Conservation (phyloP, 768 basidiomycete genomes). For the Pulveroboletus sp. region DNA sequence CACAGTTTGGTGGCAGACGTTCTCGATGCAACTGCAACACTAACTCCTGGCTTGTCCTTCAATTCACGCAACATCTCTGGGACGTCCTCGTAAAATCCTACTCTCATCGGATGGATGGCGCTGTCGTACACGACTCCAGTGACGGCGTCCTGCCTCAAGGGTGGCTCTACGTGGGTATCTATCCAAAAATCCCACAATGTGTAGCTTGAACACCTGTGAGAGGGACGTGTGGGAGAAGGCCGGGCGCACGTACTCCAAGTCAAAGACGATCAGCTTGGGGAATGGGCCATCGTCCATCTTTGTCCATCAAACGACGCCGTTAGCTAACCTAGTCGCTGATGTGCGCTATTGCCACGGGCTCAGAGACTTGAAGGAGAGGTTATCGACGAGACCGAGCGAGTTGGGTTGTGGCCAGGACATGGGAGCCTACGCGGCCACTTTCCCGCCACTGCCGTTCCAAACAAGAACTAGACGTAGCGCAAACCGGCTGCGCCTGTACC, state of each 20-base stretch:
- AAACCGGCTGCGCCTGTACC: too few species aligned
- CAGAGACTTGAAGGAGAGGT: neutral
- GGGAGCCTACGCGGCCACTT: neutral
- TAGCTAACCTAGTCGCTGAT: neutral
- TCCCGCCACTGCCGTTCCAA: neutral
- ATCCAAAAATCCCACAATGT: slow-evolving; percentile 89
- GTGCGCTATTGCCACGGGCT: neutral
- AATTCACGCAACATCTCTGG: slow-evolving; percentile 64
- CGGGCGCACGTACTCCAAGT: slow-evolving; percentile 59
- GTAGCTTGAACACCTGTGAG: slow-evolving; percentile 45
- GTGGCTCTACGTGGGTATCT: slow-evolving; percentile 66
- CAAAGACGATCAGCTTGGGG: slow-evolving; percentile 72
- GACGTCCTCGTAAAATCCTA: slow-evolving; percentile 76
- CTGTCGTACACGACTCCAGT: slow-evolving; percentile 26
- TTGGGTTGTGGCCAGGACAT: neutral
- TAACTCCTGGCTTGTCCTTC: slow-evolving; percentile 39
- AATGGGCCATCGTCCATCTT: slow-evolving; percentile 28
- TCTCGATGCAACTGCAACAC: slow-evolving; percentile 70
- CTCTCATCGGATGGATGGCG: slow-evolving; percentile 21
- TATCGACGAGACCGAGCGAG: neutral
- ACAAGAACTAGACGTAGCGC: neutral
- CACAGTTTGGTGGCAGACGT: slow-evolving; percentile 68
- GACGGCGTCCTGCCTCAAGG: slow-evolving; percentile 42
- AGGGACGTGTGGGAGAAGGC: neutral
- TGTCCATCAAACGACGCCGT: neutral